Conservation (phyloP, 2,329 filamentous ascomycete genomes). For the Botrytis deweyae region DNA sequence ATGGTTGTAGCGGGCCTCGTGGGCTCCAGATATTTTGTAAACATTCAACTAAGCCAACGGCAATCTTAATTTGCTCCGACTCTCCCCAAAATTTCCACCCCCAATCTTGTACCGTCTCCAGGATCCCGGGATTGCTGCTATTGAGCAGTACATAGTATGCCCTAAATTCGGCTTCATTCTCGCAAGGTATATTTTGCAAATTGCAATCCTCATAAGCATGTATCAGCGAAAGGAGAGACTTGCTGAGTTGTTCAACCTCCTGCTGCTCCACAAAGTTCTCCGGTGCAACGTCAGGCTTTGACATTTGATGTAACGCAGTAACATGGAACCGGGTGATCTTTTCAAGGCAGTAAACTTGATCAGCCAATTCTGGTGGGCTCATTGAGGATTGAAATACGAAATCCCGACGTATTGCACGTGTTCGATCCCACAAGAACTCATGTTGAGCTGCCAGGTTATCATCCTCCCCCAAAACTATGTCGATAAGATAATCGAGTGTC, state of each 20-base stretch:
- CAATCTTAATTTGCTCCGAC: conserved; percentile 59
- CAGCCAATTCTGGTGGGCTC: conserved; percentile 52
- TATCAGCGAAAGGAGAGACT: conserved; percentile 62
- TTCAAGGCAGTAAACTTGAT: conserved; percentile 63
- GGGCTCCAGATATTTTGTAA: conserved; percentile 57
- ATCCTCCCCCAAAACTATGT: conserved; percentile 56
- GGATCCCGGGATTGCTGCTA: conserved; percentile 56
- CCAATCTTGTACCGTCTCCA: conserved; percentile 56
- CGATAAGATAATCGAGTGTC: conserved; percentile 63
- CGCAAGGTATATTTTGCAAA: conserved; percentile 55
- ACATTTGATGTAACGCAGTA: conserved; percentile 62
- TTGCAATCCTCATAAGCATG: conserved; percentile 66
- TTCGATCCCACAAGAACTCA: conserved; percentile 67
- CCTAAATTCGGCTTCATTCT: conserved; percentile 65
- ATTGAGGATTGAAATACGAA: conserved; percentile 66
- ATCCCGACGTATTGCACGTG: conserved; percentile 65
- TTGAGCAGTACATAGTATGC: conserved; percentile 65
- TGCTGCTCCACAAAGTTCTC: conserved; percentile 66
- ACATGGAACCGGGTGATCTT: conserved; percentile 67
- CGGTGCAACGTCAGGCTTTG: conserved; percentile 53
- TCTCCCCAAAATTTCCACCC: conserved; percentile 55
- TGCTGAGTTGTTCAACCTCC: conserved; percentile 66
- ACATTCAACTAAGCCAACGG: conserved; percentile 58
- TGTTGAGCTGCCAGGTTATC: conserved; percentile 55
- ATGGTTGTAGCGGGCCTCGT: conserved; percentile 56